phyloP scores from a whole-genome alignment of 257 asterid species.

The Asclepias syriaca region DNA sequence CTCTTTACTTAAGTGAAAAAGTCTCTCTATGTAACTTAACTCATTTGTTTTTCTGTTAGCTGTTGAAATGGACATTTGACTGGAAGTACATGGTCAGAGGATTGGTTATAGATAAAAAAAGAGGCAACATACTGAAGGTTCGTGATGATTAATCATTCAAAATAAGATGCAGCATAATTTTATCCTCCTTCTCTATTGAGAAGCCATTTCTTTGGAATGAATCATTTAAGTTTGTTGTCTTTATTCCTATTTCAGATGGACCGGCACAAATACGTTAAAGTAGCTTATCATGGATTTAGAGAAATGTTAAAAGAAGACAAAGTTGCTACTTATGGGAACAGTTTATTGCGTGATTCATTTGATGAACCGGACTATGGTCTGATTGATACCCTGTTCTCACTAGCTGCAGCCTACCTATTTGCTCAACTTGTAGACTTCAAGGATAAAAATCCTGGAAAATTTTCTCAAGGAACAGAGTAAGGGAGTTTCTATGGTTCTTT shows the following conservation, averaged over 20 bases:
- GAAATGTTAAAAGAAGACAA: slow-evolving; percentile 90
- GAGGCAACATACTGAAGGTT: slow-evolving; percentile 96
- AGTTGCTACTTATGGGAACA: slow-evolving; percentile 80
- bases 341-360: slow-evolving; percentile 74
- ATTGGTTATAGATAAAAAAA: slow-evolving; percentile 85
- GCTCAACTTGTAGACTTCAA: slow-evolving; percentile 95
- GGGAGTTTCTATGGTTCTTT: slow-evolving; percentile 27
- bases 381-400: slow-evolving; percentile 91
- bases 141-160: slow-evolving; percentile 16
- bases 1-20: slow-evolving; percentile 5
- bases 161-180: not conserved
- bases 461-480: slow-evolving; percentile 65
- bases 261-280: slow-evolving; percentile 92
- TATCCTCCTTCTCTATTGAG: not conserved
- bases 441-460: slow-evolving; percentile 83
- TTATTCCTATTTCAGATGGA: slow-evolving; percentile 64
- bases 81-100: slow-evolving; percentile 99
- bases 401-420: slow-evolving; percentile 92
- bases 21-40: slow-evolving; percentile 15
- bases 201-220: not conserved
- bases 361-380: slow-evolving; percentile 95
- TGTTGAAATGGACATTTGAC: slow-evolving; percentile 81
- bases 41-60: slow-evolving; percentile 38
- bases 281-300: slow-evolving; percentile 91
- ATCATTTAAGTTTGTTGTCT: slow-evolving; percentile 6